A percentile compares a stretch with the other conserved stretches of the same genome.
These are phyloP conservation scores for Wickerhamiella dianesei DNA, from an alignment of 805 yeast genomes.

Conservation along the genomic window DNA sequence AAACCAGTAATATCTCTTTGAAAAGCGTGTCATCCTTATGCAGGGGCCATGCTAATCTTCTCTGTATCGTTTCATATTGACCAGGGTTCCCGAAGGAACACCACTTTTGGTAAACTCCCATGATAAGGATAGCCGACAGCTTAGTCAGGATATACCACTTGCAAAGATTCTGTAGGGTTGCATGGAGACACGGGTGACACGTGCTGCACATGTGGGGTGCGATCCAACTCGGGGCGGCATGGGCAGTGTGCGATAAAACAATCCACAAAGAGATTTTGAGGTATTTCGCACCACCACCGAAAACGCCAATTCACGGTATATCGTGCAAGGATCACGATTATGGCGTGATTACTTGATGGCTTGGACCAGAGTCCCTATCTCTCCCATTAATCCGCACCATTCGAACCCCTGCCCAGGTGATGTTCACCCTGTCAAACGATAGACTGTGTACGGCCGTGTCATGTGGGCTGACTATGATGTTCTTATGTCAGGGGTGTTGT, in stretches of 20 bases:
- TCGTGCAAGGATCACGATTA: not conserved
- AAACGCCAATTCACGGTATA: not conserved
- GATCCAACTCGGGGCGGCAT: too few species aligned
- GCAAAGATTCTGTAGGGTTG: too few species aligned
- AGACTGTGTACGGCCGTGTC: not conserved
- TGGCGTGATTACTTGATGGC: not conserved
- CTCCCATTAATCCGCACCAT: not conserved
- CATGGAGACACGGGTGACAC: too few species aligned
- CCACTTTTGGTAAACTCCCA: not conserved
- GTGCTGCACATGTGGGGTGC: too few species aligned
- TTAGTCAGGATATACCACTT: too few species aligned
- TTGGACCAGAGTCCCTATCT: too few species aligned
- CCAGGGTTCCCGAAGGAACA: not conserved
- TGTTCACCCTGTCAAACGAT: not conserved
- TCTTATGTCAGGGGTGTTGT: not conserved
- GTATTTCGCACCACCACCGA: not conserved
- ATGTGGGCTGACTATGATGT: not conserved
- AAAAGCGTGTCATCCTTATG: constrained; percentile 99
- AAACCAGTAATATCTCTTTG: constrained; percentile 96
- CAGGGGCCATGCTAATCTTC: constrained; percentile 99
- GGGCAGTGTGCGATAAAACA: too few species aligned
- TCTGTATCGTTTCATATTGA: constrained; percentile 94
- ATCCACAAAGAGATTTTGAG: too few species aligned
- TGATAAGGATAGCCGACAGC: too few species aligned
- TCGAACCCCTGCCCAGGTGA: not conserved